Evolutionary conservation across 768 basidiomycete species (phyloP).

Genomic region (Trametes maxima): DNA sequence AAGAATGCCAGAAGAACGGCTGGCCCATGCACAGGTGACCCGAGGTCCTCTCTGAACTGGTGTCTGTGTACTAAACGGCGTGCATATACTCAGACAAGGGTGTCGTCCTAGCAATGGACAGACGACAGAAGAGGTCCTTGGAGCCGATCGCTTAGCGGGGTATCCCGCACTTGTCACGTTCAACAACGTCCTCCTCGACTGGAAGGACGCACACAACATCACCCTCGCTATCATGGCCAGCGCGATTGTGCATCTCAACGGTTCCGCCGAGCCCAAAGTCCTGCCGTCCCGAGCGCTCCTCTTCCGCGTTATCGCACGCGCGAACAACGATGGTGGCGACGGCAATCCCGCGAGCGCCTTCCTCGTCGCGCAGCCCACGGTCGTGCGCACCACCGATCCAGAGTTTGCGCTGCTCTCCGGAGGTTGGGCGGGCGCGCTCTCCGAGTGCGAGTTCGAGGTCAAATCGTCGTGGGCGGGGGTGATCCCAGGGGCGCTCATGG

Average conservation of each 20-base stretch:
- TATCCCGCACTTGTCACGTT: neutral
- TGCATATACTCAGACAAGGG: too few relatives aligned
- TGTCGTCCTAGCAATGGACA: neutral
- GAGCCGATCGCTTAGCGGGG: neutral
- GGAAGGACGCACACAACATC: constrained; percentile 1
- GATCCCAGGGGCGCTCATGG: neutral
- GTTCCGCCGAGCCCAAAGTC: neutral
- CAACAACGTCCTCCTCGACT: neutral
- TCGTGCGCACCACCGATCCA: neutral
- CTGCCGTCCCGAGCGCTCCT: neutral
- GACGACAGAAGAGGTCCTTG: neutral
- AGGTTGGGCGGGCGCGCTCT: too few relatives aligned
- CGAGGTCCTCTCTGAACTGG: neutral
- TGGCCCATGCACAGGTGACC: neutral
- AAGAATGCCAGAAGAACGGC: neutral
- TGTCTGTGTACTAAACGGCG: too few relatives aligned
- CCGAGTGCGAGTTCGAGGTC: neutral
- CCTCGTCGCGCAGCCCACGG: neutral
- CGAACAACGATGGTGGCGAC: neutral
- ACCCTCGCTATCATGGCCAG: neutral
- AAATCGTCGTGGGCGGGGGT: neutral
- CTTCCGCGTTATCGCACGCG: neutral
- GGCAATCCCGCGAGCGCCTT: constrained; percentile 2
- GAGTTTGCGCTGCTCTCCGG: neutral
- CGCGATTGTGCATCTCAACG: neutral